A percentile compares a stretch with the other conserved stretches of the same genome.
Conservation (phyloP, 768 basidiomycete genomes). For the Porphyrellus cyaneotinctus region DNA sequence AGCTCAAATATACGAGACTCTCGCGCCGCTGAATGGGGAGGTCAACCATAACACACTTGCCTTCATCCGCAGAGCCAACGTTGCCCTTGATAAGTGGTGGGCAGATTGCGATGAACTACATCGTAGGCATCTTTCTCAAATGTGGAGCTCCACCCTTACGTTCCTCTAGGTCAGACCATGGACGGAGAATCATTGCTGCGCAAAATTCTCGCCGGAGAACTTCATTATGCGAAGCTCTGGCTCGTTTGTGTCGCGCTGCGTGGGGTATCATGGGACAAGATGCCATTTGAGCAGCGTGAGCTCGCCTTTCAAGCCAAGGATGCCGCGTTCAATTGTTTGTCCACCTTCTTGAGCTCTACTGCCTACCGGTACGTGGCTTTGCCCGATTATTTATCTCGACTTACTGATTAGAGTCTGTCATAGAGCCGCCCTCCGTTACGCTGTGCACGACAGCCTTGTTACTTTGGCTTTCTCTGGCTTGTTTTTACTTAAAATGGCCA, state of each 20-base stretch:
- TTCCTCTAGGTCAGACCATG: conserved; percentile 60
- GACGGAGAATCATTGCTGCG: conserved; percentile 82
- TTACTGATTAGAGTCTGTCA: conserved; percentile 1
- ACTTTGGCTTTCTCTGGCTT: conserved; percentile 89
- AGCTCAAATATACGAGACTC: conserved; percentile 93
- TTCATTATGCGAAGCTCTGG: conserved; percentile 94
- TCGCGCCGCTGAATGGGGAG: conserved; percentile 81
- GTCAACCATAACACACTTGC: conserved; percentile 81
- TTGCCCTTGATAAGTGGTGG: conserved; percentile 90
- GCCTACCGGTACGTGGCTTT: conserved; percentile 64
- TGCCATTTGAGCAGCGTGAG: conserved; percentile 93
- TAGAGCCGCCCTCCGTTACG: conserved; percentile 86
- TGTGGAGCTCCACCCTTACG: conserved; percentile 5
- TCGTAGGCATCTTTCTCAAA: conserved; percentile 36
- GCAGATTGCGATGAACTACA: conserved; percentile 83
- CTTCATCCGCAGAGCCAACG: conserved; percentile 82
- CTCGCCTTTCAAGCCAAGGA: conserved; percentile 95
- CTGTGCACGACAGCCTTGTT: conserved; percentile 89
- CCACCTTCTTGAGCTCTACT: conserved; percentile 76
- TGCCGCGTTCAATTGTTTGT: conserved; percentile 80
- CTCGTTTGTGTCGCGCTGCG: conserved; percentile 88
- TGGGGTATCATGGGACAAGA: conserved; percentile 93
- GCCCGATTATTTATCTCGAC: not conserved
- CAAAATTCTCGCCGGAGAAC: conserved; percentile 82
- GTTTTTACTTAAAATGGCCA: conserved; percentile 92